phyloP scores from a whole-genome alignment of 108 stramenopile genomes.

The Cyclotella kingstonii region DNA sequence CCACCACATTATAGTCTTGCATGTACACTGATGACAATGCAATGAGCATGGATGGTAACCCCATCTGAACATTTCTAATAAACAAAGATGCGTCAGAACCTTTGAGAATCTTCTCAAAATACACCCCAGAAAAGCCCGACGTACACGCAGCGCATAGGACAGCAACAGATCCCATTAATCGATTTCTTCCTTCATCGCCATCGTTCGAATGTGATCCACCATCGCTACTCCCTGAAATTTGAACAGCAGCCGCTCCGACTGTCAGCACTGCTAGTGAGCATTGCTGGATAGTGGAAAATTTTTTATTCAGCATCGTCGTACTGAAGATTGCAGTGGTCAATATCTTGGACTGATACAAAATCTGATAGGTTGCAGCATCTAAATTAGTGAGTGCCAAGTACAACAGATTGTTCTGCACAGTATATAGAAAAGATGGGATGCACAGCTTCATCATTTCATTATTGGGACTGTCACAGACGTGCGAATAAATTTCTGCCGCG shows the following conservation, averaged over 20 bases:
- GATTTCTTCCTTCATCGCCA: constrained; percentile 45
- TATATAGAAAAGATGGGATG: constrained; percentile 96
- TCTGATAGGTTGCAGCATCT: constrained; percentile 97
- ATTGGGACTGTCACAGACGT: constrained; percentile 52
- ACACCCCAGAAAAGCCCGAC: constrained; percentile 95
- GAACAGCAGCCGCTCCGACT: constrained; percentile 89
- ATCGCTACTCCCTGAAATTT: constrained; percentile 69
- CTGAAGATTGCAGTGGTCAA: constrained; percentile 98
- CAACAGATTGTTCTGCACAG: constrained; percentile 97
- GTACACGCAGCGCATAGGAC: constrained; percentile 93
- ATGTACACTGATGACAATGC: constrained; percentile 71
- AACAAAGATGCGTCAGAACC: constrained; percentile 85
- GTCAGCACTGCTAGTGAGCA: constrained; percentile 85
- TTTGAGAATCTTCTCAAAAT: constrained; percentile 97
- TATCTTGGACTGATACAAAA: constrained; percentile 97
- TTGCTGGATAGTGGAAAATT: constrained; percentile 82
- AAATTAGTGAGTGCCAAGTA: constrained; percentile 94
- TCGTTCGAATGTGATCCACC: not conserved
- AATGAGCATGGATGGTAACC: constrained; percentile 84
- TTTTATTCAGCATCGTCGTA: constrained; percentile 78
- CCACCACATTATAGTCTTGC: constrained; percentile 64
- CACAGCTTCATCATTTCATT: constrained; percentile 90
- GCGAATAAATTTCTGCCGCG: constrained; percentile 21
- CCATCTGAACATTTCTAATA: constrained; percentile 98
- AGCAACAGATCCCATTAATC: constrained; percentile 82